These are phyloP conservation scores for Tetrahymena thermophila DNA, from an alignment of 73 alveolate species.

Conservation along the genomic window DNA sequence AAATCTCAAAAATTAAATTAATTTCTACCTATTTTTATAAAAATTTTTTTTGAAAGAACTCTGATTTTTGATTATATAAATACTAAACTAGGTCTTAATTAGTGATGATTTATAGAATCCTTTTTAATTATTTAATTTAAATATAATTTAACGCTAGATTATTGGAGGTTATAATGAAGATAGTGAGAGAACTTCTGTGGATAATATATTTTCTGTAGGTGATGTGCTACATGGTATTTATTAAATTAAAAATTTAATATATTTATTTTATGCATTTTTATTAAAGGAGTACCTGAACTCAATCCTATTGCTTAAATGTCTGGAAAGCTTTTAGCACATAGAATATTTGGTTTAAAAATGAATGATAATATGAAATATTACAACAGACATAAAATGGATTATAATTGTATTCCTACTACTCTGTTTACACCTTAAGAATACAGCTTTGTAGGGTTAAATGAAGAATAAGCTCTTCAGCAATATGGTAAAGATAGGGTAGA, in stretches of 20 bases:
- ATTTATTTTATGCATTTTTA: background rate
- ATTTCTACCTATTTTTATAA: no score
- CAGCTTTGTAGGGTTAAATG: constrained; percentile 81
- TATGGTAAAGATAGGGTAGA: constrained; percentile 80
- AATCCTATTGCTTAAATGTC: constrained; percentile 65
- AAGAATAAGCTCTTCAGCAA: constrained; percentile 67
- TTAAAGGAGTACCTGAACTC: constrained; percentile 55
- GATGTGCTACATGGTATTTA: constrained; percentile 76
- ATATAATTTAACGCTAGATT: background rate
- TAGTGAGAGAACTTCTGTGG: constrained; percentile 48
- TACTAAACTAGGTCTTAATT: no score
- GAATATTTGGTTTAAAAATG: constrained; percentile 34
- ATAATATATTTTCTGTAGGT: constrained; percentile 66
- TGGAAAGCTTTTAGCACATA: constrained; percentile 58
- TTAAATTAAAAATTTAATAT: background rate
- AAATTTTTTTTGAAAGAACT: no score
- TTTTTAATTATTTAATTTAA: no score
- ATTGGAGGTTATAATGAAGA: constrained; percentile 18
- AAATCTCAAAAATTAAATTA: no score
- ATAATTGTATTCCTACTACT: constrained; percentile 81
- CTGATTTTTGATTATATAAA: no score
- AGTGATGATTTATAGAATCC: no score
- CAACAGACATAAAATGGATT: constrained; percentile 53
- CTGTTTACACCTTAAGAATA: constrained; percentile 81
- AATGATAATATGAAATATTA: background rate